Evolutionary conservation across 257 asterid species (phyloP).

Genomic region (Ocimum tenuiflorum): DNA sequence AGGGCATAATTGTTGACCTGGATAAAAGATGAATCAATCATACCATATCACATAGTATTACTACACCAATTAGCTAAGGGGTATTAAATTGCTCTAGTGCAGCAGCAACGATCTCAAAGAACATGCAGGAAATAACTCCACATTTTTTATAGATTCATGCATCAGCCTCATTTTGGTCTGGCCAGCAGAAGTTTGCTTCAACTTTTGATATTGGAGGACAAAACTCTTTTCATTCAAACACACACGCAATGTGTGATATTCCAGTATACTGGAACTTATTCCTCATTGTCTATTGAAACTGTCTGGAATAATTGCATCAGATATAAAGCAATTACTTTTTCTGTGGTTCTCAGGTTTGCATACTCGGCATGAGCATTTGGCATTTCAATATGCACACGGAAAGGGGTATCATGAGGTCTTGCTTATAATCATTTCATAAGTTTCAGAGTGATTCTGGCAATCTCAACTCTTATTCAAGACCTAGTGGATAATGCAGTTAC

Average conservation of each 20-base stretch:
- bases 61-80: not conserved
- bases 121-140: not conserved
- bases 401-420: not conserved
- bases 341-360: not conserved
- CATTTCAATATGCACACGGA: not conserved
- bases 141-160: not conserved
- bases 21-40: not conserved
- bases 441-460: not conserved
- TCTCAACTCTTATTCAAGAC: not conserved
- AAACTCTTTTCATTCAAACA: not conserved
- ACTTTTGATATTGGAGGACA: not conserved
- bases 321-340: not conserved
- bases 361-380: not conserved
- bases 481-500: not conserved
- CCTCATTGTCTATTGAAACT: not conserved
- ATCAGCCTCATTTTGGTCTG: not conserved
- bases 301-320: not conserved
- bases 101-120: not conserved
- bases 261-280: not conserved
- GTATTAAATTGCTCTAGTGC: not conserved
- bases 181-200: not conserved
- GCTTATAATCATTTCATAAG: not conserved
- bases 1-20: conserved; percentile 50
- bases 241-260: not conserved
- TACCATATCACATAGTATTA: too few relatives aligned